Evolutionary conservation across 148 eudicot genomes (phyloP).

Genomic region (Amaranthus cruentus): DNA sequence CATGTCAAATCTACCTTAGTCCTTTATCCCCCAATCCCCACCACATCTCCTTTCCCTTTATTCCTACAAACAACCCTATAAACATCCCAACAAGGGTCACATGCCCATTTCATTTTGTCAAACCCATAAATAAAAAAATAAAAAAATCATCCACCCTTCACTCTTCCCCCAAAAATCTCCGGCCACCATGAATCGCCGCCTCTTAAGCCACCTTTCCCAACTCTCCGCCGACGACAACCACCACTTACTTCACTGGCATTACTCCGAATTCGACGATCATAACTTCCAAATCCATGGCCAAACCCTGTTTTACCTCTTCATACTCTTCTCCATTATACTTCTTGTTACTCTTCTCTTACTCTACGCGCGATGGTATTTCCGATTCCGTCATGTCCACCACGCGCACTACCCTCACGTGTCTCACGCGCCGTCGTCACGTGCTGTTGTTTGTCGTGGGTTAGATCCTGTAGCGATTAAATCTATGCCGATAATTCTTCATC

Average conservation of each 20-base stretch:
- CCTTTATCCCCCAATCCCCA: background rate
- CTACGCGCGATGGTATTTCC: constrained; percentile 67
- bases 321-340: constrained; percentile 54
- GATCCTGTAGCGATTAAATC: constrained; percentile 29
- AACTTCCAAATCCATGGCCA: constrained; percentile 70
- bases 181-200: constrained; percentile 23
- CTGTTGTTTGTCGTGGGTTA: constrained; percentile 30
- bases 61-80: constrained; percentile 7
- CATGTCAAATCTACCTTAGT: too few relatives aligned
- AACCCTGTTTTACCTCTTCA: constrained; percentile 57
- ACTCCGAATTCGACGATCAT: constrained; percentile 53
- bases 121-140: background rate
- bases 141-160: background rate
- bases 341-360: constrained; percentile 44
- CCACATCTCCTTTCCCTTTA: background rate
- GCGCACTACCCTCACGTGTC: constrained; percentile 6
- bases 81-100: constrained; percentile 8
- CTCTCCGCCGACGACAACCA: constrained; percentile 26
- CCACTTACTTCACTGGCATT: constrained; percentile 58
- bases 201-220: constrained; percentile 24
- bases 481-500: constrained; percentile 45
- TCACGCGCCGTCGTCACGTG: constrained; percentile 20
- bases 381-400: constrained; percentile 29
- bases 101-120: constrained; percentile 1
- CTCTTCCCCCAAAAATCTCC: background rate